Percentiles rank a stretch among this genome's conserved stretches.
Evolutionary conservation across 164 flowering plant species (phyloP).

Genomic region (Aristolochia contorta): DNA sequence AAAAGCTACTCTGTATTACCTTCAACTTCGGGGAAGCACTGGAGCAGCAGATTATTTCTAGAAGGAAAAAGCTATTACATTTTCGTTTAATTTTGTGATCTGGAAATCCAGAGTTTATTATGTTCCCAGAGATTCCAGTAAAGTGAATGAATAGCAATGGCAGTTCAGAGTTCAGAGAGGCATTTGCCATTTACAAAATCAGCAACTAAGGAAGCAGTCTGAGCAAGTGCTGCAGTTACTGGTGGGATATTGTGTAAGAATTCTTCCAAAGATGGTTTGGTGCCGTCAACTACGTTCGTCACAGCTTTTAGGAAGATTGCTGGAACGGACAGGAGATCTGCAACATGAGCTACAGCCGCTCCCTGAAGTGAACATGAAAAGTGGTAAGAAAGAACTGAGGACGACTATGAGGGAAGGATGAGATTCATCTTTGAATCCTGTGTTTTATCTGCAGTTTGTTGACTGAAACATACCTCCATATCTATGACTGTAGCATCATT

Average conservation of each 20-base stretch:
- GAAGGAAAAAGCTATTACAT: no score
- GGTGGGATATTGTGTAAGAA: constrained; percentile 70
- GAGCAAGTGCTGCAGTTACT: constrained; percentile 71
- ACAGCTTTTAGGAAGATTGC: constrained; percentile 84
- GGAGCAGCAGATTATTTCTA: no score
- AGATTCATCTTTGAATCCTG: no score
- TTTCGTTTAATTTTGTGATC: no score
- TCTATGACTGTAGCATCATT: constrained; percentile 90
- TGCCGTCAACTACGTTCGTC: constrained; percentile 81
- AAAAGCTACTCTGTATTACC: no score
- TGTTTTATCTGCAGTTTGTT: no score
- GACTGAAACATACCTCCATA: constrained; percentile 67
- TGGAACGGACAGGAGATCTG: constrained; percentile 73
- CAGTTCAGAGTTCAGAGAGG: constrained; percentile 52
- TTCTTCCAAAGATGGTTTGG: constrained; percentile 84
- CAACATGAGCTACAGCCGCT: constrained; percentile 84
- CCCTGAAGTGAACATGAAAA: constrained; percentile 43
- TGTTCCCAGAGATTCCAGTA: no score
- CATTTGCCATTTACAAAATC: constrained; percentile 79
- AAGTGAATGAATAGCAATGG: no score
- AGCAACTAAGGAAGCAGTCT: constrained; percentile 40
- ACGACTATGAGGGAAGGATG: no score
- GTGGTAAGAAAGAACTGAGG: no score
- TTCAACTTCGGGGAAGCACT: no score
- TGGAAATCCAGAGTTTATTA: no score